Conservation (phyloP, 139 green algal genomes). For the Volvox reticuliferus region DNA sequence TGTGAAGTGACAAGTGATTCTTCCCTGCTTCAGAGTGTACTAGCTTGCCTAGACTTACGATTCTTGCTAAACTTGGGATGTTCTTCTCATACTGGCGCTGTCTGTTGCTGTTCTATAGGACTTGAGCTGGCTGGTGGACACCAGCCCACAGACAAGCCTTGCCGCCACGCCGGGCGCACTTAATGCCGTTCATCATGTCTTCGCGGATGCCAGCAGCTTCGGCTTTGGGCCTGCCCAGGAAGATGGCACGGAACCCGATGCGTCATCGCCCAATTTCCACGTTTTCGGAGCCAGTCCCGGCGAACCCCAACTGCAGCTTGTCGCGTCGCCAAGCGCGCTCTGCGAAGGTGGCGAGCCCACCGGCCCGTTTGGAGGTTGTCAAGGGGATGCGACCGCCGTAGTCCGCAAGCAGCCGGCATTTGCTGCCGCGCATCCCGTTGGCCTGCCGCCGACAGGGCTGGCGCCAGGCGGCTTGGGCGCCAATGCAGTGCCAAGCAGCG, state of each 20-base stretch:
- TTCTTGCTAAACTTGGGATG: too few relatives aligned
- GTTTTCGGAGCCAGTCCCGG: background rate
- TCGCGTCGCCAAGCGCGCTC: background rate
- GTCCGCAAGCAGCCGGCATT: background rate
- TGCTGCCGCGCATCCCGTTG: background rate
- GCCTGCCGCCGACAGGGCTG: background rate
- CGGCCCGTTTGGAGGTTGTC: background rate
- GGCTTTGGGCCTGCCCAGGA: background rate
- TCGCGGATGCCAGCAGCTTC: background rate
- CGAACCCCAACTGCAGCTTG: background rate
- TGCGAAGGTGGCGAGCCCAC: background rate
- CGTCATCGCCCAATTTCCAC: background rate
- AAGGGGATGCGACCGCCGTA: background rate
- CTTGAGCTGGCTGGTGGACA: conserved; percentile 37
- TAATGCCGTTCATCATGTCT: background rate
- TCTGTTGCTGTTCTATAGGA: conserved; percentile 5
- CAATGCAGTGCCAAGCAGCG: background rate
- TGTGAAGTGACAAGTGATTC: too few relatives aligned
- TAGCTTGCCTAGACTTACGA: too few relatives aligned
- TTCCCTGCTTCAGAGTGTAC: too few relatives aligned
- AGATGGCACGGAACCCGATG: background rate
- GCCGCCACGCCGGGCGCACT: background rate
- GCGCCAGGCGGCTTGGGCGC: background rate
- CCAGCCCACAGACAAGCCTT: background rate
- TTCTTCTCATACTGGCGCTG: too few relatives aligned